Conservation (phyloP, 257 asterid genomes). For the Salvia rosmarinus region DNA sequence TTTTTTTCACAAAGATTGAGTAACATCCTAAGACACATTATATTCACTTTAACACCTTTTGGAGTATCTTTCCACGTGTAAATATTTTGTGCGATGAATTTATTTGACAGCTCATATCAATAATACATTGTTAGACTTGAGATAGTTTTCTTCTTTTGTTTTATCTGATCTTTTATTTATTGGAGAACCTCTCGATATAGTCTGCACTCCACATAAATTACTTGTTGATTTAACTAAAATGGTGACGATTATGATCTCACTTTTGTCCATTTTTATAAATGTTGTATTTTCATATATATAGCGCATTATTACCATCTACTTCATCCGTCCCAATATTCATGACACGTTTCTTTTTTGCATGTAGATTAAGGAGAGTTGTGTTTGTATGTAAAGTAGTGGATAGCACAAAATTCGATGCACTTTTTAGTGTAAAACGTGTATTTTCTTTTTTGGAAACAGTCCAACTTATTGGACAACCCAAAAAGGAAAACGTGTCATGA, state of each 20-base stretch:
- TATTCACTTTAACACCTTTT: slow-evolving; percentile 12
- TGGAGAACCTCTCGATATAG: slow-evolving; percentile 12
- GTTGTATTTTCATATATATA: not conserved
- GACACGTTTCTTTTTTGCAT: too few relatives aligned
- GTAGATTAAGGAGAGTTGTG: too few relatives aligned
- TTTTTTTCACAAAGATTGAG: not conserved
- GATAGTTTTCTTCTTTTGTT: not conserved
- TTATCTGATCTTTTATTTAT: not conserved
- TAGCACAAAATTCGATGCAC: too few relatives aligned
- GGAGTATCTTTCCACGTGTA: not conserved
- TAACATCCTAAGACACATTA: not conserved
- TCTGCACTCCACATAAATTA: slow-evolving; percentile 29
- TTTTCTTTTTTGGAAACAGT: too few relatives aligned
- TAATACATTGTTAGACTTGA: not conserved
- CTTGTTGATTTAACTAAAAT: slow-evolving; percentile 30
- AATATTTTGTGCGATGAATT: not conserved
- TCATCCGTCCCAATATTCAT: too few relatives aligned
- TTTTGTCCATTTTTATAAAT: not conserved
- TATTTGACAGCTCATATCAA: slow-evolving; percentile 35
- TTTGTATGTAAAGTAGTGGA: too few relatives aligned
- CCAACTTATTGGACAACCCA: too few relatives aligned
- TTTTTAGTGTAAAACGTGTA: too few relatives aligned
- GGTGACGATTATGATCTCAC: not conserved
- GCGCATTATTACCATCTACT: not conserved
- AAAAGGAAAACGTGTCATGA: too few relatives aligned